Percentiles rank a stretch among this genome's conserved stretches.
phyloP scores from a whole-genome alignment of 441 rosid species.

The Bruguiera hainesii region DNA sequence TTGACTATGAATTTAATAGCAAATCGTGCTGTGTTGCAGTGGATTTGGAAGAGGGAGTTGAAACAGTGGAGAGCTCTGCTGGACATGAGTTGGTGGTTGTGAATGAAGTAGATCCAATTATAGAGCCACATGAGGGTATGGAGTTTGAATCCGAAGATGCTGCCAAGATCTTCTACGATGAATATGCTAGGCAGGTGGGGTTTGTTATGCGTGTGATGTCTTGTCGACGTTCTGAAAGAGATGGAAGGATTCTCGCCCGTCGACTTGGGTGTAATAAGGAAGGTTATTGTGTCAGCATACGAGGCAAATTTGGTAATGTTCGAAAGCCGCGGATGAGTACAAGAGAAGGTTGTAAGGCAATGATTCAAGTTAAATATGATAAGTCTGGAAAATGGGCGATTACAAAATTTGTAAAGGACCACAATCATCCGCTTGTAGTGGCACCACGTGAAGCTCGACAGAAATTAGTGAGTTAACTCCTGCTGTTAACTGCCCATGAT shows the following conservation, averaged over 20 bases:
- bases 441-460: conserved; percentile 80
- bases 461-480: conserved; percentile 45
- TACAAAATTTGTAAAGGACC: conserved; percentile 88
- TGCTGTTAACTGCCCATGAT: background rate
- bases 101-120: conserved; percentile 30
- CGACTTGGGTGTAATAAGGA: conserved; percentile 96
- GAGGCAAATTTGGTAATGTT: conserved; percentile 80
- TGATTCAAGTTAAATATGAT: conserved; percentile 84
- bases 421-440: conserved; percentile 71
- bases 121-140: conserved; percentile 67
- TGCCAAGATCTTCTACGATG: conserved; percentile 83
- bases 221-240: conserved; percentile 85
- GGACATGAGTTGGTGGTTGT: conserved; percentile 26
- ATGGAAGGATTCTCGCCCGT: conserved; percentile 86
- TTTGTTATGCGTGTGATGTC: conserved; percentile 92
- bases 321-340: conserved; percentile 89
- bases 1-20: background rate
- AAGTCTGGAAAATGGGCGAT: conserved; percentile 89
- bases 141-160: conserved; percentile 60
- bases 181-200: conserved; percentile 78
- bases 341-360: conserved; percentile 94
- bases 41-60: conserved; percentile 49
- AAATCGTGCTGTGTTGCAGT: conserved; percentile 35
- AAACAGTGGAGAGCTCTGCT: conserved; percentile 39
- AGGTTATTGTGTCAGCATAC: conserved; percentile 86